Evolutionary conservation across 352 stramenopile genomes (phyloP).

Genomic region (Pythium phragmiticola): DNA sequence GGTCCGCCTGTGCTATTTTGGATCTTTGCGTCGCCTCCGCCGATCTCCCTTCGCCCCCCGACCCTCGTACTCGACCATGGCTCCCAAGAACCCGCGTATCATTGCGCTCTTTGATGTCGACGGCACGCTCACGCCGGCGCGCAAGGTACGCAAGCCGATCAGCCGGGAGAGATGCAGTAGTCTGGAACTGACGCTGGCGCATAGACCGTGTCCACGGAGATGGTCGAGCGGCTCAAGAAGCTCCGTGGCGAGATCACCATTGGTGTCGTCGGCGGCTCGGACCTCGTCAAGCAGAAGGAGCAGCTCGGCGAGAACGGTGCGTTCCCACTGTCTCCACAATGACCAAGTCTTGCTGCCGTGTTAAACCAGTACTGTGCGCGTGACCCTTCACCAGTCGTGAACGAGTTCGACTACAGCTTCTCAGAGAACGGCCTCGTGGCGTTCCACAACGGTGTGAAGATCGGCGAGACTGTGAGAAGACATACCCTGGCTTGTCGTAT

Average conservation of each 20-base stretch:
- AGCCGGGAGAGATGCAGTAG: not conserved
- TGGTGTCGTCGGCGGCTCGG: constrained; percentile 97
- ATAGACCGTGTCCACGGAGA: constrained; percentile 88
- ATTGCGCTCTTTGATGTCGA: constrained; percentile 99
- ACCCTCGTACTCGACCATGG: constrained; percentile 16
- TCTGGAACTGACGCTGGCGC: not conserved
- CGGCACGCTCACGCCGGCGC: constrained; percentile 95
- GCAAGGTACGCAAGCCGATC: constrained; percentile 59
- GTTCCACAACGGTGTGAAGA: constrained; percentile 94
- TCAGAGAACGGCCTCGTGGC: constrained; percentile 98
- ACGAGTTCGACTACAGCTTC: constrained; percentile 99
- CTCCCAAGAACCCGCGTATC: constrained; percentile 86
- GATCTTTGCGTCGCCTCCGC: constrained; percentile 8
- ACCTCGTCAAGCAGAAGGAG: constrained; percentile 99
- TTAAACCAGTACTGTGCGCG: constrained; percentile 1
- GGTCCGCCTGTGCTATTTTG: not conserved
- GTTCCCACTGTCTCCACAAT: not conserved
- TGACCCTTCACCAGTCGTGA: constrained; percentile 56
- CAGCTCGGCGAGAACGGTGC: constrained; percentile 94
- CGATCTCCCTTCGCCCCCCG: not conserved
- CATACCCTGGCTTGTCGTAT: not conserved
- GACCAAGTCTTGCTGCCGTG: not conserved
- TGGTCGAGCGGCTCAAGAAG: constrained; percentile 93
- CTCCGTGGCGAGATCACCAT: constrained; percentile 95
- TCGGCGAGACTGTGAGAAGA: constrained; percentile 78